Base-by-base conservation (phyloP, 2,329 filamentous ascomycete species). In the Aspergillus phoenicis region DNA sequence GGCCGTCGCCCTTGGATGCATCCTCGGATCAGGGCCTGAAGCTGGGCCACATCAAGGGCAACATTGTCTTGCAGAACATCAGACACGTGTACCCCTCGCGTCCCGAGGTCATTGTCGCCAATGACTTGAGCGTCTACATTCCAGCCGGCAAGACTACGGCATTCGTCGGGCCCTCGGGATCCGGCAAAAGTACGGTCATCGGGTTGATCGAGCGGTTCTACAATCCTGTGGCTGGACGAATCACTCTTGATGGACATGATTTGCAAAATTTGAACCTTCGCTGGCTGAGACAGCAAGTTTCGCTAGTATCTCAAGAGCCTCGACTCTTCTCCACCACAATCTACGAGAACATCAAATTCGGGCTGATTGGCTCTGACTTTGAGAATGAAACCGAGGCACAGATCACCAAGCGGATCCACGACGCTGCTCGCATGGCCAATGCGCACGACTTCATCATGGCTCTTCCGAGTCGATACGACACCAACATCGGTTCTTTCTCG, bases 261-360 rank as follows among this genome's bases (percentile, higher is more conserved):
- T 86, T 95, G 58, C 85, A 85, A 68, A 87, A 82, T 0, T 80
- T 96, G 56, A 96, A 96, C 69, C 82, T 68, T 85, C 3, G 83
- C 83, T 68, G 83, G 81, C 2, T 75, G 71, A n/a, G 75, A 82
- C 66, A 72, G 86, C 30, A 78, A n/a, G 91, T 97, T 69, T 87
- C 91, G 0, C 82, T 97, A 3, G 93, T 97, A 58, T 90, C 89
- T 59, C 93, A 97, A 71, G 93, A 97, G 70, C 91, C 92, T 0
- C 88, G 89, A 0, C 83, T 97, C 0, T 96, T 97, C 73, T 87
- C 88, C 54, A 91, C 89, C 0, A 91, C 90, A 0, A 94, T 97
- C 66, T 91, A 84, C 71, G 85, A 90, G 56, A 96, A 96, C 75
- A 96, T 97, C 59, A 79, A 78, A 1, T 74, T 79, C 30, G 82